A percentile compares a stretch with the other conserved stretches of the same genome.
Conservation (phyloP, 78 protist species). For the Cavenderia fasciculata region DNA sequence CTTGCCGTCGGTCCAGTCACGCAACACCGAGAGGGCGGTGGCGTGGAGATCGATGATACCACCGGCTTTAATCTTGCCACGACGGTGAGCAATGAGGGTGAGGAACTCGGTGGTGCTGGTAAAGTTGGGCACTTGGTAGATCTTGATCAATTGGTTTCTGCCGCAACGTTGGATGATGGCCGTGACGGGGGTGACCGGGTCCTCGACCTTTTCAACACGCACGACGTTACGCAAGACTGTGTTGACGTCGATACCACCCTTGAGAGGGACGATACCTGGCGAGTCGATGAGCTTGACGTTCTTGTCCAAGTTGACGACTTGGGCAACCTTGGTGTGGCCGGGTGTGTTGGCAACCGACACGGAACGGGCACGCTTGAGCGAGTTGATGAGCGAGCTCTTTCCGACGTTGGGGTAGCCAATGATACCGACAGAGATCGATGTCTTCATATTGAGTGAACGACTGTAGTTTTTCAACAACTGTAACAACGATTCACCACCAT, state of each 20-base stretch:
- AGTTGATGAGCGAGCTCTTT: slow-evolving; percentile 96
- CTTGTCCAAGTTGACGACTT: slow-evolving; percentile 89
- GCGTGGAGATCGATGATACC: slow-evolving; percentile 46
- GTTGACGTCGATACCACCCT: slow-evolving; percentile 63
- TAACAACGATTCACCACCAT: slow-evolving; percentile 88
- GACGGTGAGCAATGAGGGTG: slow-evolving; percentile 41
- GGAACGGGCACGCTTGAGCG: slow-evolving; percentile 92
- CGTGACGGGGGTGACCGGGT: slow-evolving; percentile 79
- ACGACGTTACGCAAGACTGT: slow-evolving; percentile 70
- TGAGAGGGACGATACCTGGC: slow-evolving; percentile 94
- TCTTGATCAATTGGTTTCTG: slow-evolving; percentile 27
- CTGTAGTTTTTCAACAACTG: slow-evolving; percentile 89
- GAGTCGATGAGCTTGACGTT: slow-evolving; percentile 94
- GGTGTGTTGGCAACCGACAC: slow-evolving; percentile 93
- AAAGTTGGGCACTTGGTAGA: slow-evolving; percentile 44
- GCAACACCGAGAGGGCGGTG: slow-evolving; percentile 64
- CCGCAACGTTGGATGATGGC: slow-evolving; percentile 50
- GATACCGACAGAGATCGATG: slow-evolving; percentile 92
- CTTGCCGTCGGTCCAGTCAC: slow-evolving; percentile 80
- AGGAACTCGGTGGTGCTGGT: slow-evolving; percentile 23
- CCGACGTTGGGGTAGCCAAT: slow-evolving; percentile 99
- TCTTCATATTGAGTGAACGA: slow-evolving; percentile 86
- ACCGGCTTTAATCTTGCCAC: slow-evolving; percentile 54
- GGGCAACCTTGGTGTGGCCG: slow-evolving; percentile 90
- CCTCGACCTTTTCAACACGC: slow-evolving; percentile 83